Percentiles rank a stretch among this genome's conserved stretches.
Evolutionary conservation across 2,329 filamentous ascomycete genomes (phyloP).

Genomic region (Scytalidium lignicola): DNA sequence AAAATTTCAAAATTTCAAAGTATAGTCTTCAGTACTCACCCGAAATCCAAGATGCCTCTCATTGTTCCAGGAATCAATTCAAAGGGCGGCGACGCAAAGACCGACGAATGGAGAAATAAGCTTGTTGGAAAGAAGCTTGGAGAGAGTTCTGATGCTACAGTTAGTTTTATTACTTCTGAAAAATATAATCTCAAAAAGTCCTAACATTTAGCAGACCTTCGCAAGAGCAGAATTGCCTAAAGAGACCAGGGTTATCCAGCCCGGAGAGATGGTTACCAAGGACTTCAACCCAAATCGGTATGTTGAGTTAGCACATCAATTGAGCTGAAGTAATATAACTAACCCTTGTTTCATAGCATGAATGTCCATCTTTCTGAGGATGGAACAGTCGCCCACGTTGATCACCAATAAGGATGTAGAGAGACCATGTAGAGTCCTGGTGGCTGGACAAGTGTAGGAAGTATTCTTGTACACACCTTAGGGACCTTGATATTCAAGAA

Average conservation of each 20-base stretch:
- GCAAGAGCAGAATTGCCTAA: conserved; percentile 55
- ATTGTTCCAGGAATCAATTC: conserved; percentile 54
- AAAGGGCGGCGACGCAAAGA: conserved; percentile 31
- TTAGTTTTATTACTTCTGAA: conserved; percentile 30
- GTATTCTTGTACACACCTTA: neutral
- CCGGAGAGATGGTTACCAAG: conserved; percentile 52
- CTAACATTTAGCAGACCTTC: conserved; percentile 42
- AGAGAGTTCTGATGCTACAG: conserved; percentile 48
- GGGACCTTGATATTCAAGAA: neutral
- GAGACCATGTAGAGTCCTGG: neutral
- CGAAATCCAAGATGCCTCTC: conserved; percentile 53
- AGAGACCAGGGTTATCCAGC: conserved; percentile 50
- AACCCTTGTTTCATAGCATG: conserved; percentile 36
- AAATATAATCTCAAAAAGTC: conserved; percentile 1
- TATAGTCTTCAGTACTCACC: conserved; percentile 10
- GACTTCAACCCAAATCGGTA: conserved; percentile 40
- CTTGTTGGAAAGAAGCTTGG: conserved; percentile 59
- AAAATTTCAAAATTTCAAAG: conserved; percentile 4
- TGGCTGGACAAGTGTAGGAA: neutral
- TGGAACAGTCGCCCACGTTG: conserved; percentile 55
- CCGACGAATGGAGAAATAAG: conserved; percentile 56
- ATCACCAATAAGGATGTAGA: conserved; percentile 32
- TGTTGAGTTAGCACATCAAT: neutral
- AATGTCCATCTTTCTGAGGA: conserved; percentile 57
- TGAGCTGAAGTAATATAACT: conserved; percentile 2